A percentile compares a stretch with the other conserved stretches of the same genome.
Conservation (phyloP, 139 green algal genomes). For the Chlamydomonas sphaeroides region DNA sequence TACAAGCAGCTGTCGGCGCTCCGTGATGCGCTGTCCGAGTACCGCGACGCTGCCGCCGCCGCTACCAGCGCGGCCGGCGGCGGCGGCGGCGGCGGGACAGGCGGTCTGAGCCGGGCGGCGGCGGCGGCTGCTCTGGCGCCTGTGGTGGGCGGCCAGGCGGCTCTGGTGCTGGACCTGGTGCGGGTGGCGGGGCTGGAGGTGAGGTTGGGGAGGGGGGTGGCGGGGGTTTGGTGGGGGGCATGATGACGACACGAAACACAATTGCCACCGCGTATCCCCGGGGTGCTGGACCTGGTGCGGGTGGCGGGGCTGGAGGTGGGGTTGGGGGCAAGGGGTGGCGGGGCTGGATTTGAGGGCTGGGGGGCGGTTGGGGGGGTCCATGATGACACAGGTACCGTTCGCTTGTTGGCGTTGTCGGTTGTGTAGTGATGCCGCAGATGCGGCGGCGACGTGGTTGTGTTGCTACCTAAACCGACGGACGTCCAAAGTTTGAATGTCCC, state of each 20-base stretch:
- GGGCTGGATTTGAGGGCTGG: too few relatives aligned
- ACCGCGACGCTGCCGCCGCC: constrained; percentile 67
- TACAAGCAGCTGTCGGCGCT: constrained; percentile 95
- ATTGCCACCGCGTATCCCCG: too few relatives aligned
- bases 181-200: constrained; percentile 37
- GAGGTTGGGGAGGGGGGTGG: background rate
- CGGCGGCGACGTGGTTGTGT: too few relatives aligned
- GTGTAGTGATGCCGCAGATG: too few relatives aligned
- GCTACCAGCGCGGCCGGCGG: background rate
- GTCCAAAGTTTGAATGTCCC: too few relatives aligned
- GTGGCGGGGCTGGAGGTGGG: constrained; percentile 40
- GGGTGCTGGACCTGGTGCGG: constrained; percentile 67
- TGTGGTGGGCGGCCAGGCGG: constrained; percentile 53
- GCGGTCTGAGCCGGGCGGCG: background rate
- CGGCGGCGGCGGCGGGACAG: background rate
- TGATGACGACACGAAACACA: too few relatives aligned
- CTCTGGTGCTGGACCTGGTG: constrained; percentile 67
- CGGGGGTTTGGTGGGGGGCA: too few relatives aligned
- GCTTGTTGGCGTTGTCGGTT: too few relatives aligned
- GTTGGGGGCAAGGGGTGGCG: too few relatives aligned
- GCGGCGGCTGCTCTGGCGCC: background rate
- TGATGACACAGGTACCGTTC: too few relatives aligned
- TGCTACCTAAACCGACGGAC: too few relatives aligned
- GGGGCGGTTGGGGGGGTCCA: too few relatives aligned
- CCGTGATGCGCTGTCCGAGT: constrained; percentile 84